These are phyloP conservation scores for Aschersonia sp. DNA, from an alignment of 2,329 filamentous ascomycete species.

Conservation along the genomic window DNA sequence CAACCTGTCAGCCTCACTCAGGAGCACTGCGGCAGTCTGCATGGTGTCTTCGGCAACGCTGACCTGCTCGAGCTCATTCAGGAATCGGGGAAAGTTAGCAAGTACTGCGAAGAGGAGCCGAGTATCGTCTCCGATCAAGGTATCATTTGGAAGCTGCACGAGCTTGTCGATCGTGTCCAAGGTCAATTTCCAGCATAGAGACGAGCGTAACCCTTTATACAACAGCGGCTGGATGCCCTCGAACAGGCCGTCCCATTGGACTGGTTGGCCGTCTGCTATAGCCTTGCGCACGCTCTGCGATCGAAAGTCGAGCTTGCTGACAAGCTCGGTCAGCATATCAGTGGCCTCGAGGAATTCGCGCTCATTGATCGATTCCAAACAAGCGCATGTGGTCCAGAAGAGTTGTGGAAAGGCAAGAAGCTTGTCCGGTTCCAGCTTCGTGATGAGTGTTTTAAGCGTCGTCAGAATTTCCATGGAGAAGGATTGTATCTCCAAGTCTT, in stretches of 20 bases:
- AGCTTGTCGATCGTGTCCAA: conserved; percentile 67
- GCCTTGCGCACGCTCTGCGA: conserved; percentile 53
- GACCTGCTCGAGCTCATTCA: conserved; percentile 61
- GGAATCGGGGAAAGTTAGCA: conserved; percentile 79
- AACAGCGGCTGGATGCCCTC: conserved; percentile 75
- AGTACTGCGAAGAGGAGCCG: conserved; percentile 76
- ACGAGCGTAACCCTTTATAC: conserved; percentile 86
- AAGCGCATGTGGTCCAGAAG: conserved; percentile 96
- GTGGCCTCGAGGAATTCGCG: conserved; percentile 84
- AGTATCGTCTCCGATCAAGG: conserved; percentile 67
- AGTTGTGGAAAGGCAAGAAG: conserved; percentile 84
- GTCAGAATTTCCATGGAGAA: conserved; percentile 98
- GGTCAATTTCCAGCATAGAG: conserved; percentile 64
- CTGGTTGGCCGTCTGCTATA: conserved; percentile 65
- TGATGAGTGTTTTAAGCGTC: conserved; percentile 82
- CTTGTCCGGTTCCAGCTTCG: conserved; percentile 65
- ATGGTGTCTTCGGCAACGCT: conserved; percentile 39
- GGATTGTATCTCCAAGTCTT: conserved; percentile 85
- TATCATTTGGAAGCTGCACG: conserved; percentile 63
- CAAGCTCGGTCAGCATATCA: conserved; percentile 76
- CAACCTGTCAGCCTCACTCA: conserved; percentile 59
- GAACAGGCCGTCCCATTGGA: conserved; percentile 79
- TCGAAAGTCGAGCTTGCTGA: conserved; percentile 71
- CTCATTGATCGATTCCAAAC: conserved; percentile 92
- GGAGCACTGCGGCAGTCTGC: conserved; percentile 54